Conservation (phyloP, 192 early-diverging fungal species). For the Cladochytrium replicatum region DNA sequence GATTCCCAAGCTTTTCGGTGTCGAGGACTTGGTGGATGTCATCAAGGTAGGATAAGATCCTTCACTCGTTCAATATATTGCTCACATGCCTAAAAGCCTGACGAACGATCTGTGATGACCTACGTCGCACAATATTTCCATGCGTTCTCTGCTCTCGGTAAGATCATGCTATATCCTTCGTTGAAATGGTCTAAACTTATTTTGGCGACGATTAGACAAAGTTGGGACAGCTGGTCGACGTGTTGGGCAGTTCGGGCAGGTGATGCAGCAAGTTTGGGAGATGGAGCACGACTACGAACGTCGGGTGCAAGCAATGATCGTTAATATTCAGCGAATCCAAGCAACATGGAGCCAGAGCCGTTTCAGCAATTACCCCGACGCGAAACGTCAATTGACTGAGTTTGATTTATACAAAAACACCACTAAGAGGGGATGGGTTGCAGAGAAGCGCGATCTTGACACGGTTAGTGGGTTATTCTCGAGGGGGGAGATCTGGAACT, state of each 20-base stretch:
- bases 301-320: constrained; percentile 67
- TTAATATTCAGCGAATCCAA: constrained; percentile 52
- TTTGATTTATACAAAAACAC: constrained; percentile 81
- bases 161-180: neutral
- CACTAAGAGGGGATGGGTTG: constrained; percentile 75
- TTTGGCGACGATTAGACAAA: constrained; percentile 42
- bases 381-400: constrained; percentile 55
- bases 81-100: constrained; percentile 47
- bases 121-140: constrained; percentile 98
- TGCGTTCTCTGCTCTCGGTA: constrained; percentile 81
- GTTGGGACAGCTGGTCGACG: constrained; percentile 84
- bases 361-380: constrained; percentile 66
- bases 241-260: constrained; percentile 73
- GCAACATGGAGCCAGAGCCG: constrained; percentile 52
- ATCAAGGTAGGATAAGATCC: constrained; percentile 40
- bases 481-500: too few relatives aligned
- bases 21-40: constrained; percentile 91
- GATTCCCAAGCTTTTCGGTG: constrained; percentile 88
- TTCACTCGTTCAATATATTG: too few relatives aligned
- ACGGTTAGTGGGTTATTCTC: constrained; percentile 39
- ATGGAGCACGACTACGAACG: constrained; percentile 92
- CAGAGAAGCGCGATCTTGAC: constrained; percentile 85
- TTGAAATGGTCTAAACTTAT: constrained; percentile 2
- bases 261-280: constrained; percentile 79
- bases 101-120: constrained; percentile 95